Evolutionary conservation across 441 rosid genomes (phyloP).

Genomic region (Erodium texanum): DNA sequence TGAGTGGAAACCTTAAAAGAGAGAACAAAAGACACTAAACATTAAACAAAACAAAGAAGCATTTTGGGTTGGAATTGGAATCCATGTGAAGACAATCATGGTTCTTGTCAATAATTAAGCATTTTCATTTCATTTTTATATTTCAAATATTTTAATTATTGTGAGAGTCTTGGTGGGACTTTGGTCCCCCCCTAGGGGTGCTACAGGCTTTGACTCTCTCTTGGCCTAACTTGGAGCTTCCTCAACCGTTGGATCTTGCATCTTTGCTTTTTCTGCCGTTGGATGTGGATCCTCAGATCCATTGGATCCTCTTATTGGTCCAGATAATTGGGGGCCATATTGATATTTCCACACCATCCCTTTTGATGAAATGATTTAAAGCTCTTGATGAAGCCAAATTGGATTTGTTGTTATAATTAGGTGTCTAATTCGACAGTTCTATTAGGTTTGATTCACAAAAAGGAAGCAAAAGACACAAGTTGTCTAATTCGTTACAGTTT

Average conservation of each 20-base stretch:
- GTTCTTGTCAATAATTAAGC: neutral
- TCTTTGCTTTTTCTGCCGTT: neutral
- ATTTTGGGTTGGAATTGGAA: conserved; percentile 26
- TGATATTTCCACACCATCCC: too few relatives aligned
- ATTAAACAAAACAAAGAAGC: conserved; percentile 11
- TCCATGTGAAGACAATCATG: conserved; percentile 47
- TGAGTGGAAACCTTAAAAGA: conserved; percentile 15
- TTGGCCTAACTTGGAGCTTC: conserved; percentile 18
- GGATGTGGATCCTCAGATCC: conserved; percentile 2
- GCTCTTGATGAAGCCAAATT: too few relatives aligned
- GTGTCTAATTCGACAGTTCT: too few relatives aligned
- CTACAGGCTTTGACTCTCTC: conserved; percentile 21
- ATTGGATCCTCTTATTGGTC: conserved; percentile 12
- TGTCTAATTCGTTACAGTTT: too few relatives aligned
- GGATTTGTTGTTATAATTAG: too few relatives aligned
- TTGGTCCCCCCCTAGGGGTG: conserved; percentile 25
- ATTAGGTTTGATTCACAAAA: too few relatives aligned
- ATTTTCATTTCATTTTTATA: neutral
- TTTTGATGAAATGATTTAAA: too few relatives aligned
- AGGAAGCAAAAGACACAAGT: too few relatives aligned
- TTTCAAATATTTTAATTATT: neutral
- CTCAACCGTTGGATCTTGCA: conserved; percentile 24
- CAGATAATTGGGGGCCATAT: too few relatives aligned
- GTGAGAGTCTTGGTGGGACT: conserved; percentile 25
- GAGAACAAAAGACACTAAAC: neutral